phyloP scores from a whole-genome alignment of 345 rosid genomes.

The Eucalyptus caleyi region DNA sequence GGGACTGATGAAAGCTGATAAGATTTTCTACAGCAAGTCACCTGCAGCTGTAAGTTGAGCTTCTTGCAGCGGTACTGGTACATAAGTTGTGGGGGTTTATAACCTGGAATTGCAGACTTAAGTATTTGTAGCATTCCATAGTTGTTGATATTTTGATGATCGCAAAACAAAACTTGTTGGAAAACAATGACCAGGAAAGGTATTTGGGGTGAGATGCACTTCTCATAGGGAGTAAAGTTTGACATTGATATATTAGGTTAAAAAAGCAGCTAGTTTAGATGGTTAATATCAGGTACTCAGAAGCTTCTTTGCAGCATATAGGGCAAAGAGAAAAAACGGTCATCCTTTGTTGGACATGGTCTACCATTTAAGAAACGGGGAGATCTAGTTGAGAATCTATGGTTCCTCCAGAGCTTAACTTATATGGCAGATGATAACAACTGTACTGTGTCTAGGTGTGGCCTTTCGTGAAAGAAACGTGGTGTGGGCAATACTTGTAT shows the following conservation, averaged over 20 bases:
- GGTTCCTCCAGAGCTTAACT: neutral
- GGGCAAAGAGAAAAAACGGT: neutral
- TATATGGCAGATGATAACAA: neutral
- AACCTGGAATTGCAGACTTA: neutral
- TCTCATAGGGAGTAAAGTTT: neutral
- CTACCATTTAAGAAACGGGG: neutral
- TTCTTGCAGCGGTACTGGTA: neutral
- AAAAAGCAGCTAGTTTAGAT: neutral
- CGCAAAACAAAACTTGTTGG: neutral
- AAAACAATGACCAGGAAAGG: neutral
- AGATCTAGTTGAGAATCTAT: neutral
- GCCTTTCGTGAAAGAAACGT: neutral
- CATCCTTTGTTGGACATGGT: neutral
- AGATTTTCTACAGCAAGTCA: conserved; percentile 73
- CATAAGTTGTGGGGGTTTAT: neutral
- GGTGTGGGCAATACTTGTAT: neutral
- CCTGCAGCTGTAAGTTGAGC: conserved; percentile 47
- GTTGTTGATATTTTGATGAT: neutral
- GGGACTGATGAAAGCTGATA: conserved; percentile 89
- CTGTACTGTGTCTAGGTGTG: neutral
- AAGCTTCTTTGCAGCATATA: neutral
- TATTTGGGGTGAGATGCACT: neutral
- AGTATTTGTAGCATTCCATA: neutral
- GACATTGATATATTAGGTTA: neutral
- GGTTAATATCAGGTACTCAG: neutral